Base-by-base conservation (phyloP, 2,329 filamentous ascomycete genomes). In the Paecilomyces formosus region DNA sequence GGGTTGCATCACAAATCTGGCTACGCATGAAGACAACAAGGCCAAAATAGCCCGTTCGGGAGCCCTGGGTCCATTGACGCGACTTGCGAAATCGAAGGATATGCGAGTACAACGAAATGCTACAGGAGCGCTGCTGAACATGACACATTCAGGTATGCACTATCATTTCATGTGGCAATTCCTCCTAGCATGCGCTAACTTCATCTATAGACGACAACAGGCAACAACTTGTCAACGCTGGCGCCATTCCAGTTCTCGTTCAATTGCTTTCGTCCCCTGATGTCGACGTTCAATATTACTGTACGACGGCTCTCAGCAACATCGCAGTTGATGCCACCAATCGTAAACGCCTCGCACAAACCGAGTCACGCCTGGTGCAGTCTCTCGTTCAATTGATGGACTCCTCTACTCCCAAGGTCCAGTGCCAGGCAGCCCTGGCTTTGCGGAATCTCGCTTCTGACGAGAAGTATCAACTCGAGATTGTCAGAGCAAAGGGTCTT, bases 241-340 rank as follows among this genome's bases (percentile, higher is more conserved):
- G 93, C 62, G 94, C 94, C n/a, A 97, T 99, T 64, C 94, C 94
- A 4, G 93, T 99, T 8, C 86, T 99, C 26, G 94, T 99, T 49
- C 92, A 97, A 71, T 86, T 99, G 24, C 86, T 99, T 53, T 92
- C 90, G 8, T 97, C 94, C 26, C 80, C 88, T 59, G 94, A 99
- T 70, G 92, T 97, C 65, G 94, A 99, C 71, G 94, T 99, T 31
- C 94, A 99, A 78, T 99, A 99, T 77, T 99, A 99, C 78, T 99
- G 94, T 79, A 99, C 94, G 18, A 99, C 94, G 3, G 94, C 94
- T 12, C 84, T 99, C 59, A 97, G 93, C 82, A 99, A 99, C 74
- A 99, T 99, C 66, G 94, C 94, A 6, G 94, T 99, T 57, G 94
- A 99, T 72, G 83, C 88, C 53, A 88, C 86, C 69, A 97, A 97